phyloP scores from a whole-genome alignment of 2,329 filamentous ascomycete genomes.

The Dothidotthia symphoricarpi region DNA sequence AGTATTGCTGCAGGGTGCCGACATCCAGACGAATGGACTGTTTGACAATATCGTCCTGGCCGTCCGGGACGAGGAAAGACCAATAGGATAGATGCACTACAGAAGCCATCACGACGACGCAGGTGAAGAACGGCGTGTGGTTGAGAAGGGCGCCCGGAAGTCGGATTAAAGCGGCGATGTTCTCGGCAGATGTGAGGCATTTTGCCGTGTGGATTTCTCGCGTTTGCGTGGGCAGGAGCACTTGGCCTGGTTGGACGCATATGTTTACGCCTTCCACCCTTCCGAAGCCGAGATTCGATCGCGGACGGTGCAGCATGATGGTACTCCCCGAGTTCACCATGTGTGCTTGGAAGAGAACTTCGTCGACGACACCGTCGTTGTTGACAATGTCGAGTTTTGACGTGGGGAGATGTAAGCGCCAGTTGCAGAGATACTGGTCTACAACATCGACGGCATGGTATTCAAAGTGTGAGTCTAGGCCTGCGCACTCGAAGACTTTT shows the following conservation, averaged over 20 bases:
- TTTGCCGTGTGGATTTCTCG: conserved; percentile 71
- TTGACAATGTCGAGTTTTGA: conserved; percentile 68
- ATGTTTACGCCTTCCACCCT: conserved; percentile 52
- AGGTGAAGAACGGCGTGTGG: conserved; percentile 57
- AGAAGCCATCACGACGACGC: conserved; percentile 42
- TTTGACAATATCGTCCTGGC: conserved; percentile 65
- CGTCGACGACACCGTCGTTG: conserved; percentile 68
- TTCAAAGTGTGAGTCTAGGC: conserved; percentile 37
- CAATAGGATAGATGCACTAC: conserved; percentile 64
- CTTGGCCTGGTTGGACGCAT: conserved; percentile 60
- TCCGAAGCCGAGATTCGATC: conserved; percentile 41
- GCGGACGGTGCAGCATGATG: conserved; percentile 47
- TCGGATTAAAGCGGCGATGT: conserved; percentile 71
- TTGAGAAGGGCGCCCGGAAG: conserved; percentile 69
- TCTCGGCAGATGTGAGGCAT: conserved; percentile 74
- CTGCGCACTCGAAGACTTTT: conserved; percentile 61
- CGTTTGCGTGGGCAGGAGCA: conserved; percentile 52
- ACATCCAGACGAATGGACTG: conserved; percentile 78
- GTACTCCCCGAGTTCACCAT: conserved; percentile 61
- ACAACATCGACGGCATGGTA: conserved; percentile 54
- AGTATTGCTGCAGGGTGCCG: conserved; percentile 67
- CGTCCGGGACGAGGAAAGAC: conserved; percentile 52
- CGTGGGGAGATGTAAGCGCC: conserved; percentile 74
- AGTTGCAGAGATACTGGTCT: conserved; percentile 66
- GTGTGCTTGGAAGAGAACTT: conserved; percentile 88